Conservation (phyloP, 805 yeast species). For the Zygoascus bituminiphila region DNA sequence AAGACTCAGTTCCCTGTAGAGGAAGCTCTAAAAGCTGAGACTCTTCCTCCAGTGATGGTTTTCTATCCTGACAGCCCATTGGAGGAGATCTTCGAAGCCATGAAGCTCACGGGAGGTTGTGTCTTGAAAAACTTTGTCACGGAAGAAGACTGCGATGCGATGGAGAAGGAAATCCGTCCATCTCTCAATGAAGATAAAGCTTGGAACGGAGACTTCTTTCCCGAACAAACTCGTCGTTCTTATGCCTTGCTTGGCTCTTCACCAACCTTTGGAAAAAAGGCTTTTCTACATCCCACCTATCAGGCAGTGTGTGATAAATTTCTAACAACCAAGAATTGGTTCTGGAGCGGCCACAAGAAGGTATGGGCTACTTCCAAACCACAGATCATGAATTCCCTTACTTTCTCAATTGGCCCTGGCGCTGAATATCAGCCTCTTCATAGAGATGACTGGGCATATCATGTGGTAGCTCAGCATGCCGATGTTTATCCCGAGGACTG, state of each 20-base stretch:
- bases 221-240: constrained; percentile 2
- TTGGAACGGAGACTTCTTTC: constrained; percentile 8
- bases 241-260: constrained; percentile 4
- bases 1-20: not conserved
- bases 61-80: not conserved
- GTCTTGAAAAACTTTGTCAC: constrained; percentile 5
- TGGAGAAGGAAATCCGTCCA: constrained; percentile 7
- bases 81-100: not conserved
- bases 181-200: constrained; percentile 2
- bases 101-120: constrained; percentile 4
- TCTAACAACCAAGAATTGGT: constrained; percentile 6
- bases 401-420: constrained; percentile 6
- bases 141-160: constrained; percentile 1
- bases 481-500: not conserved
- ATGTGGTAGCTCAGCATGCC: not conserved
- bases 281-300: not conserved
- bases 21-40: not conserved
- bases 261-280: constrained; percentile 2
- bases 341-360: constrained; percentile 6
- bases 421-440: constrained; percentile 5
- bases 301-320: constrained; percentile 1
- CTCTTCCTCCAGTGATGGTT: not conserved
- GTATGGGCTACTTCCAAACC: constrained; percentile 1
- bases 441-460: constrained; percentile 6
- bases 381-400: constrained; percentile 3